These are phyloP conservation scores for Talaromyces liani DNA, from an alignment of 495 filamentous ascomycete genomes.

Conservation along the genomic window DNA sequence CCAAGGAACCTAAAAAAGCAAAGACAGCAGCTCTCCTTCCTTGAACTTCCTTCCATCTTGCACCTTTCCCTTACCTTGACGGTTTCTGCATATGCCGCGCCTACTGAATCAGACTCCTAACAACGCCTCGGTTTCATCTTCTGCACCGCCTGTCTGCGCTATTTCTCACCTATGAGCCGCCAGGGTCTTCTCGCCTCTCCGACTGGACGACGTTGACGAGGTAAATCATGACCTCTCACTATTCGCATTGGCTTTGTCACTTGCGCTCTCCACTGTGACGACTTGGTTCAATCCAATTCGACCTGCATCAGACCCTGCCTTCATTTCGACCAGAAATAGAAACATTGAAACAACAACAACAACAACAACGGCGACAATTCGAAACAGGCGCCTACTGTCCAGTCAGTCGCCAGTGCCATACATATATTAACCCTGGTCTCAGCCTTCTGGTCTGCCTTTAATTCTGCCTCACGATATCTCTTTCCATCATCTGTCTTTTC, in stretches of 20 bases:
- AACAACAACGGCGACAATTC: constrained; percentile 1
- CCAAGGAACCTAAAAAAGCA: neutral
- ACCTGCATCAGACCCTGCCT: neutral
- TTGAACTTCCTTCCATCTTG: neutral
- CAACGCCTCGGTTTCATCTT: neutral
- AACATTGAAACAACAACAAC: constrained; percentile 5
- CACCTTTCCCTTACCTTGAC: neutral
- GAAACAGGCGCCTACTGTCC: constrained; percentile 7
- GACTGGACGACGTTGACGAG: neutral
- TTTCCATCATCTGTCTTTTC: constrained; percentile 5
- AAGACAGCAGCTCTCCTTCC: neutral
- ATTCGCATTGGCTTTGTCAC: neutral
- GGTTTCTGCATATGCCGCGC: neutral
- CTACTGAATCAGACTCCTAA: constrained; percentile 2
- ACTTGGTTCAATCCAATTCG: constrained; percentile 1
- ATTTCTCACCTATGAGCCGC: neutral
- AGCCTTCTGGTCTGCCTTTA: neutral
- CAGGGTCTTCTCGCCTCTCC: neutral
- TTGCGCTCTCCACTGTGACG: neutral
- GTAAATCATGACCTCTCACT: neutral
- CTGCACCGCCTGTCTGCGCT: neutral
- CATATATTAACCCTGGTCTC: neutral
- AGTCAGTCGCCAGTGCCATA: neutral
- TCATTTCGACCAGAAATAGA: constrained; percentile 6
- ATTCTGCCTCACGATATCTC: constrained; percentile 1